These are phyloP conservation scores for Escallonia rubra DNA, from an alignment of 129 eudicot genomes.

Conservation along the genomic window DNA sequence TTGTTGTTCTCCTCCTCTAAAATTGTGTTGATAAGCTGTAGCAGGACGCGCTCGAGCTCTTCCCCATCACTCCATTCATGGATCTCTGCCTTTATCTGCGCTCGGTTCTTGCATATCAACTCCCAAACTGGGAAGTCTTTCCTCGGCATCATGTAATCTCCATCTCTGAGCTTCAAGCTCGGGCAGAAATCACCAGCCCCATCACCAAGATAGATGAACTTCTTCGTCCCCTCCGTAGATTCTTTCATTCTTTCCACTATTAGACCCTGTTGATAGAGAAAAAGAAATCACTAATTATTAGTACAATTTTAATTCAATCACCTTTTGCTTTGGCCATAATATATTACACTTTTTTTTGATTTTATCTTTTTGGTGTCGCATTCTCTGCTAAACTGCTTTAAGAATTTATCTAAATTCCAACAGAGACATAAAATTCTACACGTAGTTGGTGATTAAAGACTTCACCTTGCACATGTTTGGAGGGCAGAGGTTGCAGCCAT, in stretches of 20 bases:
- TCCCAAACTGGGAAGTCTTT: conserved; percentile 83
- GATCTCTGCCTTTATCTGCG: conserved; percentile 36
- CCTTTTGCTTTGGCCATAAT: no score
- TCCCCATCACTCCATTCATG: conserved; percentile 67
- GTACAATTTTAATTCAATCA: no score
- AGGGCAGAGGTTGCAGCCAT: conserved; percentile 72
- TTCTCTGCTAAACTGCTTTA: neutral
- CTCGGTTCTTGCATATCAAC: conserved; percentile 53
- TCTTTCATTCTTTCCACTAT: conserved; percentile 59
- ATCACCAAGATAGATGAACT: conserved; percentile 67
- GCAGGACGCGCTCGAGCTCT: conserved; percentile 46
- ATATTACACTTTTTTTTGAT: no score
- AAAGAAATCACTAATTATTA: neutral
- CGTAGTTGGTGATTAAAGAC: neutral
- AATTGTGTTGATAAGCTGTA: conserved; percentile 26
- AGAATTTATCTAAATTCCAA: neutral
- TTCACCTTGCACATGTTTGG: conserved; percentile 98
- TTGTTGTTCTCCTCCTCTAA: conserved; percentile 6
- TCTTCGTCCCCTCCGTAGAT: conserved; percentile 35
- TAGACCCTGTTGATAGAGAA: conserved; percentile 37
- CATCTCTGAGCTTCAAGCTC: conserved; percentile 44
- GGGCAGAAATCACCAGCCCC: conserved; percentile 87
- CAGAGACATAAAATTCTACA: neutral
- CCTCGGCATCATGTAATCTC: conserved; percentile 81
- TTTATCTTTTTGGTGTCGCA: no score